Conservation (phyloP, 2,329 filamentous ascomycete species). For the Magnaporthiopsis rhizophila region DNA sequence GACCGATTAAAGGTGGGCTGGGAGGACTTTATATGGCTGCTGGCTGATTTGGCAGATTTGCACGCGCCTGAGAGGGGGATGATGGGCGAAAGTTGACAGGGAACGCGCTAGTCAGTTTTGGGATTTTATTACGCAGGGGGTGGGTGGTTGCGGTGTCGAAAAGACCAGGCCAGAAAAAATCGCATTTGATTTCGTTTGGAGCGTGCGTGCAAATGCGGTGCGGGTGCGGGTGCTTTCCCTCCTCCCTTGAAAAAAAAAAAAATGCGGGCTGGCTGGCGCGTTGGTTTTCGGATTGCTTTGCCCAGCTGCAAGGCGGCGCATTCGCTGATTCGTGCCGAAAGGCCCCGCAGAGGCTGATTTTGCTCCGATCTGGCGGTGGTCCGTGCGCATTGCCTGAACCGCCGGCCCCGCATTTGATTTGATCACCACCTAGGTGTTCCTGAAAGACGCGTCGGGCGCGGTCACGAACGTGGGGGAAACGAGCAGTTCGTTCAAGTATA, state of each 20-base stretch:
- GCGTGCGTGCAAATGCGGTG: slow-evolving; percentile 8
- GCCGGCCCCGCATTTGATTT: background rate
- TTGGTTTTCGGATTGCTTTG: background rate
- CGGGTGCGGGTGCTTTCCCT: slow-evolving; percentile 2
- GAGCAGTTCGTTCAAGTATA: background rate
- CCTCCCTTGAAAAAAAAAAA: background rate
- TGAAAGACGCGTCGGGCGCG: background rate
- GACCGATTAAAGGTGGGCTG: slow-evolving; percentile 10
- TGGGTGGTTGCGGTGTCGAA: background rate
- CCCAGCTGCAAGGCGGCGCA: background rate
- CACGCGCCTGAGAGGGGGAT: background rate
- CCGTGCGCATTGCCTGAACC: background rate
- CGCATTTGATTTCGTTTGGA: background rate
- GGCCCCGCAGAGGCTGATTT: background rate
- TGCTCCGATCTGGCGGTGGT: too few relatives aligned
- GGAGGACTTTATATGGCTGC: slow-evolving; percentile 6
- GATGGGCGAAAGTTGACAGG: slow-evolving; percentile 8
- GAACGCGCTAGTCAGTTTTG: slow-evolving; percentile 14
- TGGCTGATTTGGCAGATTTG: background rate
- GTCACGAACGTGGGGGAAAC: background rate
- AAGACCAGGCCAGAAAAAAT: background rate
- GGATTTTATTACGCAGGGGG: slow-evolving; percentile 3
- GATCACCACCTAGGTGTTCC: background rate
- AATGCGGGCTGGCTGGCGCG: background rate
- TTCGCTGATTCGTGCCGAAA: background rate